A percentile compares a stretch with the other conserved stretches of the same genome.
Conservation (phyloP, 495 filamentous ascomycete genomes). For the Peziza echinospora region DNA sequence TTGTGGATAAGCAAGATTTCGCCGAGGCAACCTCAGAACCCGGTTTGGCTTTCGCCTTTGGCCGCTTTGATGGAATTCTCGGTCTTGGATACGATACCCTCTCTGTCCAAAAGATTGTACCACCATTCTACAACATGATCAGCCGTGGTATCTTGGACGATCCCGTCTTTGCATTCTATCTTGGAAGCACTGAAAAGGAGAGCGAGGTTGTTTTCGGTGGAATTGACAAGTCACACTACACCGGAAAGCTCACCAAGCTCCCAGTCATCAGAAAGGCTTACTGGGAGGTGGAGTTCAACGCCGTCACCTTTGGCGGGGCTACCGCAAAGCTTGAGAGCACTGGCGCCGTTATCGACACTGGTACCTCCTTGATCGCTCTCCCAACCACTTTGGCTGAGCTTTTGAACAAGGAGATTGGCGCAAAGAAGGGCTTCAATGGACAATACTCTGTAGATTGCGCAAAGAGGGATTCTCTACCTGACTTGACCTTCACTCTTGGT, state of each 20-base stretch:
- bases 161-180: constrained; percentile 90
- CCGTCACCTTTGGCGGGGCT: constrained; percentile 66
- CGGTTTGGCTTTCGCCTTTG: constrained; percentile 93
- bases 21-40: constrained; percentile 90
- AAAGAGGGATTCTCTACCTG: constrained; percentile 60
- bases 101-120: constrained; percentile 82
- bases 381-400: constrained; percentile 86
- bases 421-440: constrained; percentile 87
- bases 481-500: constrained; percentile 66
- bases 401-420: constrained; percentile 91
- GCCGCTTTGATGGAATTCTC: constrained; percentile 92
- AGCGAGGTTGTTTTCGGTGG: constrained; percentile 89
- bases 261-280: constrained; percentile 95
- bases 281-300: constrained; percentile 95
- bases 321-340: constrained; percentile 77
- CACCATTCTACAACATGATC: constrained; percentile 91
- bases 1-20: constrained; percentile 71
- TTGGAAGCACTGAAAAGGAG: constrained; percentile 50
- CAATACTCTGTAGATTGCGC: constrained; percentile 86
- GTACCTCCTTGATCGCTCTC: constrained; percentile 92
- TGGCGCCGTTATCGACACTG: constrained; percentile 93
- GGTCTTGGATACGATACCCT: constrained; percentile 89
- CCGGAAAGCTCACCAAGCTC: constrained; percentile 74
- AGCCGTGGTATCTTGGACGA: constrained; percentile 77
- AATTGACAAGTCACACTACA: constrained; percentile 66